phyloP scores from a whole-genome alignment of 1,284 basidiomycete genomes.

The Ustilago esculenta region DNA sequence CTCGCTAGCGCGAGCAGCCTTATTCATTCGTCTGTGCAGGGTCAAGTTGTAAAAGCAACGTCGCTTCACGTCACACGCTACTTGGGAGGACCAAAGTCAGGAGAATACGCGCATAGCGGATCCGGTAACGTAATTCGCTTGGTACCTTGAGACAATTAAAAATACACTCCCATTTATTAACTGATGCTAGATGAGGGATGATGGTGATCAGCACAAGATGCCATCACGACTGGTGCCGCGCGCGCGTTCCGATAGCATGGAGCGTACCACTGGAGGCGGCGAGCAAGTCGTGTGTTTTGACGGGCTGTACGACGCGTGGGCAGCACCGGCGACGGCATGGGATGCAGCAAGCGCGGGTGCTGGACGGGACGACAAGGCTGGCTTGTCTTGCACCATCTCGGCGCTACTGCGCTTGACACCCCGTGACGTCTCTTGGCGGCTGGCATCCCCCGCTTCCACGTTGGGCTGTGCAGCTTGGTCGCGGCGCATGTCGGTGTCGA shows the following conservation, averaged over 20 bases:
- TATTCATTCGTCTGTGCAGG: too few relatives aligned
- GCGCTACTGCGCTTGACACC: constrained; percentile 32
- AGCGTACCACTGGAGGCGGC: constrained; percentile 20
- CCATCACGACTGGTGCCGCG: constrained; percentile 31
- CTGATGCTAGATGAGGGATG: too few relatives aligned
- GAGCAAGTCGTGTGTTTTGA: constrained; percentile 16
- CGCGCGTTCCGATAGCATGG: constrained; percentile 15
- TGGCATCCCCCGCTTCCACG: neutral
- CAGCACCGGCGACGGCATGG: neutral
- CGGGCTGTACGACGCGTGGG: constrained; percentile 1
- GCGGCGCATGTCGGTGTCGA: constrained; percentile 13
- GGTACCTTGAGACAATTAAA: too few relatives aligned
- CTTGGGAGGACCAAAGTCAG: too few relatives aligned
- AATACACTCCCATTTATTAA: too few relatives aligned
- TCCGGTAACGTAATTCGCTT: too few relatives aligned
- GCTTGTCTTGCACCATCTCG: constrained; percentile 33
- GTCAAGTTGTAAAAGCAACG: too few relatives aligned
- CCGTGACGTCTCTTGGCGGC: constrained; percentile 5
- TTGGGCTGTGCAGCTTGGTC: neutral
- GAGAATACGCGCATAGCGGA: too few relatives aligned
- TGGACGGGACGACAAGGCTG: neutral
- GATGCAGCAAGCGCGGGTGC: neutral
- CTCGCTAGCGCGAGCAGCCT: too few relatives aligned
- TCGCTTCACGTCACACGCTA: too few relatives aligned
- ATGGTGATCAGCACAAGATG: constrained; percentile 35